Evolutionary conservation across 176 grass and related monocot species (phyloP), one percentile per base, ranked within the genome.

Genomic region (Juncus effusus): DNA sequence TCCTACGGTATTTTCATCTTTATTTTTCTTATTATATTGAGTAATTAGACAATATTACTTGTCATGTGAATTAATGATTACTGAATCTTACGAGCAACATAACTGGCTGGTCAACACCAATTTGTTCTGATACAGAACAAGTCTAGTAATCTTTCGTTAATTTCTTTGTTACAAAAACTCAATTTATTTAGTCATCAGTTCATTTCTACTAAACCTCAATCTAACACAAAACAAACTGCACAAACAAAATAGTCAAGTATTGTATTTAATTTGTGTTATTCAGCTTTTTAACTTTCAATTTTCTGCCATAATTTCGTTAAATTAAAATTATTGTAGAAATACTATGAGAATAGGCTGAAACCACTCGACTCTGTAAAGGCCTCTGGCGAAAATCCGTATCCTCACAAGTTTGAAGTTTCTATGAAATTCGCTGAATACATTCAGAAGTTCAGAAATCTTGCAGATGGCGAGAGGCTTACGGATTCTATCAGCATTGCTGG

Each of bases 81-180:
- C 16, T 64, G 40, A 62, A 16, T 63, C 65, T 60, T 61, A 79
- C 61, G 82, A 92, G 93, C 93, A 89, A 97, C 92, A 92, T 59
- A 77, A 82, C 51, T 81, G 89, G 60, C 19, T 28, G 19, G 19
- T 28, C 19, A 28, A 28, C 19, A 28, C 19, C 19, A 28, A 28
- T 28, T 28, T 28, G 19, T 28, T 28, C 19, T 28, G 19, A 28
- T 28, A 28, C 19, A 28, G 19, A 28, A 28, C 1, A 28, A 28
- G 19, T 28, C 19, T 28, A 28, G 19, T 28, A 1, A 28, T 0
- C 19, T 28, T 28, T 28, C 19, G 19, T 28, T 28, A 28, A 28
- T 28, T 28, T 28, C 19, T 28, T 28, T 28, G 19, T 28, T 28
- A 28, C 19, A 28, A 28, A 28, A 28, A 28, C 19, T 28, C 19